Evolutionary conservation across 2,329 filamentous ascomycete genomes (phyloP).

Genomic region (Tetracladium maxilliforme): DNA sequence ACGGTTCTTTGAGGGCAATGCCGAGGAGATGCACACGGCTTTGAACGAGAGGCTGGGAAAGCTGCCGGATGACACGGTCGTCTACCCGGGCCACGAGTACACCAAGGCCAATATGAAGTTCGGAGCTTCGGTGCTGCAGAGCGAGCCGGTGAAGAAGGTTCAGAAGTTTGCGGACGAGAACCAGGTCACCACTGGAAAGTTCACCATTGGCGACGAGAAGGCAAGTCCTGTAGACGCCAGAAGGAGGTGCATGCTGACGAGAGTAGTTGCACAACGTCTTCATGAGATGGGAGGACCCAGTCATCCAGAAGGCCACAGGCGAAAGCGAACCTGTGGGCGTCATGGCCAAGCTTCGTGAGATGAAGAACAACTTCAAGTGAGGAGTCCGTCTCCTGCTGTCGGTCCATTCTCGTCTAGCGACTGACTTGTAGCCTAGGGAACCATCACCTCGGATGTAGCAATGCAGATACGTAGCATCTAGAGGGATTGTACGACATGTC

Average conservation of each 20-base stretch:
- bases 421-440: too few species aligned
- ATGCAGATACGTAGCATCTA: too few species aligned
- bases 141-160: conserved; percentile 62
- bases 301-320: conserved; percentile 71
- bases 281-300: conserved; percentile 78
- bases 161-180: conserved; percentile 65
- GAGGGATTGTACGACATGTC: too few species aligned
- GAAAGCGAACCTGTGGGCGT: conserved; percentile 69
- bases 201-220: conserved; percentile 97
- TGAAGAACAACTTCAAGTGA: conserved; percentile 54
- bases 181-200: conserved; percentile 82
- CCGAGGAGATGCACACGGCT: conserved; percentile 83
- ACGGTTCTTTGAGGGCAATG: conserved; percentile 85
- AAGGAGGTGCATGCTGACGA: conserved; percentile 4
- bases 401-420: background rate
- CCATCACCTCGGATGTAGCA: too few species aligned
- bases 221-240: conserved; percentile 24
- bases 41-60: conserved; percentile 71
- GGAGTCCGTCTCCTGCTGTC: background rate
- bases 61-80: conserved; percentile 78
- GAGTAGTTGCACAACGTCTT: conserved; percentile 69
- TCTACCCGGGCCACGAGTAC: conserved; percentile 93
- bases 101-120: conserved; percentile 96
- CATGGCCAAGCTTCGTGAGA: conserved; percentile 72
- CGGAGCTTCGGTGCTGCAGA: conserved; percentile 58